Conservation (phyloP, 257 asterid species). For the Leptodermis oblonga region DNA sequence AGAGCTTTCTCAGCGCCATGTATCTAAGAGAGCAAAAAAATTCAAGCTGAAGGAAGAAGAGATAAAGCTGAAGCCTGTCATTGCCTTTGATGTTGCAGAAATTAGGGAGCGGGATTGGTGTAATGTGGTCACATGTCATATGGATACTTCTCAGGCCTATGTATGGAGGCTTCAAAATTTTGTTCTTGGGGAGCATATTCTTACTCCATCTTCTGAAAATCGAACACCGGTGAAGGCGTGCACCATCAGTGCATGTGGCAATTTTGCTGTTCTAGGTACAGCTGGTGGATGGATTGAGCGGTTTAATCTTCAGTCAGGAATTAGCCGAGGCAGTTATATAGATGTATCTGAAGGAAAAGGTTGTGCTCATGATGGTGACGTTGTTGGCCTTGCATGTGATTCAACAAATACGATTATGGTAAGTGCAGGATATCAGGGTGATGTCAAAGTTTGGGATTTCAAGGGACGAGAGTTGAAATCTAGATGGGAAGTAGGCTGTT, state of each 20-base stretch:
- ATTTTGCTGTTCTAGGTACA: constrained; percentile 84
- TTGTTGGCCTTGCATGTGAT: constrained; percentile 81
- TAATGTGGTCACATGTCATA: constrained; percentile 91
- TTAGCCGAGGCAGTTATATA: constrained; percentile 74
- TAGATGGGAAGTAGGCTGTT: constrained; percentile 63
- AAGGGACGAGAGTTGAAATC: constrained; percentile 56
- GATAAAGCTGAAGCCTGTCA: constrained; percentile 79
- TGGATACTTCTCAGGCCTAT: constrained; percentile 74
- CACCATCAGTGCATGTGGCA: constrained; percentile 89
- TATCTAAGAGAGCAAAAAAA: constrained; percentile 74
- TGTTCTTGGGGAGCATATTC: constrained; percentile 89
- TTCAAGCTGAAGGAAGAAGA: constrained; percentile 68
- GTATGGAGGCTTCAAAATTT: constrained; percentile 96
- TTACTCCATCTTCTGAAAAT: constrained; percentile 57
- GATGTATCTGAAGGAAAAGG: constrained; percentile 47
- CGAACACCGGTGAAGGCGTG: constrained; percentile 79
- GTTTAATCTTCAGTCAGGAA: constrained; percentile 90
- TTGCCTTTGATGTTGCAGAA: constrained; percentile 91
- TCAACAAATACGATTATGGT: constrained; percentile 70
- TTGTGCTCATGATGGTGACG: constrained; percentile 71
- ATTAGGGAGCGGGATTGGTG: constrained; percentile 96
- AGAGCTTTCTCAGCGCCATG: constrained; percentile 87
- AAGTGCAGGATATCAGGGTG: constrained; percentile 82
- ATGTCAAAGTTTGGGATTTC: constrained; percentile 85
- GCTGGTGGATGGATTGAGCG: constrained; percentile 92